Base-by-base conservation (phyloP, 1,139 yeast species). In the Hyphopichia buzzinii region DNA sequence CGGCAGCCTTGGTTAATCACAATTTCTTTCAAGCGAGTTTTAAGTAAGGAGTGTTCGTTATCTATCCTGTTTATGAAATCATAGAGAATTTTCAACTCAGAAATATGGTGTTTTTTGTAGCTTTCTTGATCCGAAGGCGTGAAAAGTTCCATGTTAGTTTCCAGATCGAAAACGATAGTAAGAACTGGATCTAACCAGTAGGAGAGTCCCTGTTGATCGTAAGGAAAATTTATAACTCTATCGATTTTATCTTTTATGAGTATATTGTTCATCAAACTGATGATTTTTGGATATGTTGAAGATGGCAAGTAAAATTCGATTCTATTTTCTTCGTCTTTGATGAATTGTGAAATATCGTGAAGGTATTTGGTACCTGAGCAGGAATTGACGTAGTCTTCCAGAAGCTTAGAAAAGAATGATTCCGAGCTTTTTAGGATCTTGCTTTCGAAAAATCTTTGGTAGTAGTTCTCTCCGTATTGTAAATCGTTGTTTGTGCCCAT, bases 371-470 rank as follows among this genome's bases (percentile, higher is more conserved):
- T 53, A 1, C 87, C 85, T 36, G 41, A 41, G 23, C 46, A 38
- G 38, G 70, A 64, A 15, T 62, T 61, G 12, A 61, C 53, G 26
- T 73, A 55, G n/a, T 71, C 74, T 6, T 51, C 57, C 0, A 83
- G 71, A 16, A 78, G 65, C 6, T 53, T 52, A 16, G 62, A 53
- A 53, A 84, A 90, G 53, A 75, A 87, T 1, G 59, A 57, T 39
- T 72, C 74, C 0, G 94, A 77, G 17, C 71, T 72, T 3, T 67
- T 51, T 31, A 86, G 54, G 36, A 87, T 73, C 34, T 58, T 62
- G 0, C 87, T 87, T 48, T 88, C 96, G 55, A 89, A 86, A 31
- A 67, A 72, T 17, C 70, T 71, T 29, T 72, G 66, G 53, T 84
- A 88, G 46, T 80, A 83, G 39, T 71, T 79, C 33, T 77, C 83